Evolutionary conservation across 2,329 filamentous ascomycete species (phyloP), one percentile per base, ranked within the genome.

Genomic region (Aspergillus latus): DNA sequence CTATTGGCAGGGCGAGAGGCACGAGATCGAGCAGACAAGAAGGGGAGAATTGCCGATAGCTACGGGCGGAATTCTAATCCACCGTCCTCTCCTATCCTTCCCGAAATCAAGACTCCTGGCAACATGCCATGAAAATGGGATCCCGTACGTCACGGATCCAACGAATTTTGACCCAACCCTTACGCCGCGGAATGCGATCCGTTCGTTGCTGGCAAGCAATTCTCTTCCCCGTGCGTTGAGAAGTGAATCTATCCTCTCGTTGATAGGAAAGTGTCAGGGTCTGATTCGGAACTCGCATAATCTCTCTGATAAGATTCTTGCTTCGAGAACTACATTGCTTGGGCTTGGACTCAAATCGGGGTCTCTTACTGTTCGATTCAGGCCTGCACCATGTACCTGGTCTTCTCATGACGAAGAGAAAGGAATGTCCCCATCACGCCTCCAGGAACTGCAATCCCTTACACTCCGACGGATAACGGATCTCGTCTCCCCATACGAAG

Each of bases 121-220:
- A 67, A 59, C 90, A 85, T 97, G 93, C 67, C 72, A 86, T 59
- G 78, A 82, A n/a, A 82, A 86, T 61, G 74, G 79, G 0, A 75
- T 95, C 8, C 74, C 77, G 0, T 97, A 90, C 88, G 89, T 91
- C 60, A 90, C 94, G 69, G 94, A 99, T 69, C 76, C 79, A 42
- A 97, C 92, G 1, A 99, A 99, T 67, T 72, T 79, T 13, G 88
- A 97, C 65, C 81, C 79, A 7, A 91, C 87, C 0, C 75, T 95
- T 57, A 96, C 94, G 0, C 74, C 81, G 44, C 84, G 94, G 37
- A 99, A 99, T 66, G 86, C 93, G 0, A 79, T 97, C 37, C 84
- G 93, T 32, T 77, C 88, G 69, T 71, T 96, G 43, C 79, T 84
- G 16, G 74, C 78, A 28, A 73, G 81, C 4, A 74, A 86, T 56